Conservation (phyloP, 2,329 filamentous ascomycete genomes). For the Escovopsis sp. region DNA sequence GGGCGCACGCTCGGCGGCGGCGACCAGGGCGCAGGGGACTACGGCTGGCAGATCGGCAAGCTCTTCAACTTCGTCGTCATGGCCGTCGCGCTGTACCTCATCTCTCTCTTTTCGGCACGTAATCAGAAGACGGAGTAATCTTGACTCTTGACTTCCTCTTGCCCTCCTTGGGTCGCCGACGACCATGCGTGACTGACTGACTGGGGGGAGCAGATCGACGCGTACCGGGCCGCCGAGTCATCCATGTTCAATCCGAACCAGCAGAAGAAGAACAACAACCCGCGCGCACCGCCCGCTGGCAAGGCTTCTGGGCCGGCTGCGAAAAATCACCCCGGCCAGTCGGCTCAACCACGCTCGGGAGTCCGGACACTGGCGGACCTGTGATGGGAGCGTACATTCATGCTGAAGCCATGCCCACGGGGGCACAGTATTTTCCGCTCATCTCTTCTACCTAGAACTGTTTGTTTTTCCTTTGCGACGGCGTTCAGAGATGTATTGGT, state of each 20-base stretch:
- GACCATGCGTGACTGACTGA: constrained; percentile 11
- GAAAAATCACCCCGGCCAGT: constrained; percentile 10
- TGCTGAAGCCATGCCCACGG: too few species aligned
- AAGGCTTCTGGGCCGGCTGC: constrained; percentile 2
- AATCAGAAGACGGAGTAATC: constrained; percentile 3
- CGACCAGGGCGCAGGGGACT: constrained; percentile 7
- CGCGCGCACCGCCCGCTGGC: constrained; percentile 11
- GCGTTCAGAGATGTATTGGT: too few species aligned
- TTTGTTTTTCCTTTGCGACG: too few species aligned
- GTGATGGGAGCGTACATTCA: constrained; percentile 9
- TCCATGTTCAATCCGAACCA: constrained; percentile 42
- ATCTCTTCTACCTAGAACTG: too few species aligned
- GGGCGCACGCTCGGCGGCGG: constrained; percentile 42
- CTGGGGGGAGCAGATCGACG: constrained; percentile 37
- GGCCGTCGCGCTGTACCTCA: constrained; percentile 42
- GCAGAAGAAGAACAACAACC: not conserved
- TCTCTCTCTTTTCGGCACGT: constrained; percentile 44
- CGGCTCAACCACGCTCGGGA: constrained; percentile 18
- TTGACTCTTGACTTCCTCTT: too few species aligned
- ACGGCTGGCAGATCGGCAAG: constrained; percentile 21
- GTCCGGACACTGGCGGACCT: constrained; percentile 42
- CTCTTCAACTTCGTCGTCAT: constrained; percentile 29
- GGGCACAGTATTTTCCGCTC: too few species aligned
- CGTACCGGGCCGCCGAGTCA: constrained; percentile 43
- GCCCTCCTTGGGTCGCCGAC: too few species aligned